phyloP scores from a whole-genome alignment of 1,284 basidiomycete species.

The Apiotrichum laibachii region DNA sequence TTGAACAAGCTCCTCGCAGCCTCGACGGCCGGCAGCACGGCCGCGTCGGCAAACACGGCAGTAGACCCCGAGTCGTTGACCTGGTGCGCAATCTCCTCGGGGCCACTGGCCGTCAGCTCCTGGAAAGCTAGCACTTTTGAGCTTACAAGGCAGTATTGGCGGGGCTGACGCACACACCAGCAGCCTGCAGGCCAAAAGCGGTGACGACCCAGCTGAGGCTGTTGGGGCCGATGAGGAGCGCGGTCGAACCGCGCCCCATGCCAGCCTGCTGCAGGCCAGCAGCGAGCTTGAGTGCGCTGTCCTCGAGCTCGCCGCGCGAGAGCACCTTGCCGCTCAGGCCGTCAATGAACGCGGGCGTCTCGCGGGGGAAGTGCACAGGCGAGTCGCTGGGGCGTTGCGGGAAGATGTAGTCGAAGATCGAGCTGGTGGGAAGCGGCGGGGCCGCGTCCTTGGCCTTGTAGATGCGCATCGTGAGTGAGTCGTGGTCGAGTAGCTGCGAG shows the following conservation, averaged over 20 bases:
- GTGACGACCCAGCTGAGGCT: constrained; percentile 63
- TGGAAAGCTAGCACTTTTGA: constrained; percentile 19
- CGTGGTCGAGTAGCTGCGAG: too few species aligned
- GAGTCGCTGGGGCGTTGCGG: constrained; percentile 5
- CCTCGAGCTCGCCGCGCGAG: constrained; percentile 59
- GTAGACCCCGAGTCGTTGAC: constrained; percentile 58
- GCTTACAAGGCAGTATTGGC: constrained; percentile 44
- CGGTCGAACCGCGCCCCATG: constrained; percentile 33
- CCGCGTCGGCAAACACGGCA: constrained; percentile 59
- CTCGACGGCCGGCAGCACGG: constrained; percentile 51
- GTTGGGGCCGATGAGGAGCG: constrained; percentile 54
- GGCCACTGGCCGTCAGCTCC: constrained; percentile 18
- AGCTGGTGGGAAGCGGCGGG: constrained; percentile 35
- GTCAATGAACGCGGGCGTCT: constrained; percentile 63
- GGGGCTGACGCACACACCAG: constrained; percentile 35
- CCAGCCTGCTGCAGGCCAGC: constrained; percentile 54
- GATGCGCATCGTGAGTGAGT: too few species aligned
- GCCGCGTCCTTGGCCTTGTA: constrained; percentile 23
- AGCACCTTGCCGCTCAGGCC: constrained; percentile 60
- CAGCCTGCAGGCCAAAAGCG: constrained; percentile 56
- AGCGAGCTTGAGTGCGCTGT: constrained; percentile 59
- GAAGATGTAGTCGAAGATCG: constrained; percentile 5
- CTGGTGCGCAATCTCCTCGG: constrained; percentile 47
- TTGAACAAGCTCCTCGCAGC: constrained; percentile 27
- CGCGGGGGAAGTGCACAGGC: constrained; percentile 26